Evolutionary conservation across 1,284 basidiomycete genomes (phyloP).

Genomic region (Blastosporella zonata): DNA sequence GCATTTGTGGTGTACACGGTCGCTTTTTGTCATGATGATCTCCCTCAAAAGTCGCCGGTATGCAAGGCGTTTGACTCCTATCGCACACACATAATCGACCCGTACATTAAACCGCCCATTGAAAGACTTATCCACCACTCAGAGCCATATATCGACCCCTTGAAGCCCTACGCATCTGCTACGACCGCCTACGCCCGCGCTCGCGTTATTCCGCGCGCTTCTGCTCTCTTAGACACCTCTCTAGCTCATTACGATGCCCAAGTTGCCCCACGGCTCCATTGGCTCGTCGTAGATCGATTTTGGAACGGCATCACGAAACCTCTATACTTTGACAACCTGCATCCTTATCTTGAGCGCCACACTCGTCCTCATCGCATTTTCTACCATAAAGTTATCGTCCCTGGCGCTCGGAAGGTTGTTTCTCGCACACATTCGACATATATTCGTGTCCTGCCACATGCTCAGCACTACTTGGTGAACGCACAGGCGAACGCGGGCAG

Average conservation of each 20-base stretch:
- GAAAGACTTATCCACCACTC: conserved; percentile 14
- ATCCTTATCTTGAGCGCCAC: conserved; percentile 17
- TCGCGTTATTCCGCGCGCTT: conserved; percentile 16
- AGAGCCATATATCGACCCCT: conserved; percentile 24
- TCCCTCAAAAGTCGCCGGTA: conserved; percentile 3
- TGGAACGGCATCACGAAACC: conserved; percentile 19
- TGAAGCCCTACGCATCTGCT: conserved; percentile 26
- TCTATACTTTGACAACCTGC: conserved; percentile 19
- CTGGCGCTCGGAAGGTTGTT: conserved; percentile 1
- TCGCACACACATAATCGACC: conserved; percentile 14
- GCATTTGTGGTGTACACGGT: conserved; percentile 8
- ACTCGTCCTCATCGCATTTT: conserved; percentile 16
- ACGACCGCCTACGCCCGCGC: conserved; percentile 21
- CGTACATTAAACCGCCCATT: conserved; percentile 27
- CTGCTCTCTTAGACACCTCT: conserved; percentile 27
- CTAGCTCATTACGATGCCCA: conserved; percentile 28
- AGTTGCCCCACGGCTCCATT: conserved; percentile 35
- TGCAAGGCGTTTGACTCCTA: conserved; percentile 13
- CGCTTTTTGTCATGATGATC: conserved; percentile 7
- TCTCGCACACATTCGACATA: conserved; percentile 2
- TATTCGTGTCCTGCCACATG: conserved; percentile 4
- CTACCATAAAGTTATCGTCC: conserved; percentile 9
- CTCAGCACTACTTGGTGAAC: background rate
- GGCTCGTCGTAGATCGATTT: conserved; percentile 36
- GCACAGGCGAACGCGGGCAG: background rate